Conservation (phyloP, 2,329 filamentous ascomycete genomes). For the Aaosphaeria arxii region DNA sequence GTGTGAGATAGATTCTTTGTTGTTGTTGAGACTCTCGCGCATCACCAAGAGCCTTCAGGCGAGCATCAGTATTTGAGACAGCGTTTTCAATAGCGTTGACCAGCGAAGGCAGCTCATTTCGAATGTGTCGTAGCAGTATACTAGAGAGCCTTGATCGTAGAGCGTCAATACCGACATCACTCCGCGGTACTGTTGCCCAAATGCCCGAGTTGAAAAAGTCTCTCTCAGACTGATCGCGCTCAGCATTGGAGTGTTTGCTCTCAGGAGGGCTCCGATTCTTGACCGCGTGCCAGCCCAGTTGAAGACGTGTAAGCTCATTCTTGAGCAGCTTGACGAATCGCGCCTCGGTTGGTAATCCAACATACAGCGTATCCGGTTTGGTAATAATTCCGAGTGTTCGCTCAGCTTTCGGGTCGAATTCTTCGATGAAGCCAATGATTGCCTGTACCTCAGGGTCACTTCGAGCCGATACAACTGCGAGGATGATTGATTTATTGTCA, state of each 20-base stretch:
- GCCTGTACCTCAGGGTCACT: conserved; percentile 41
- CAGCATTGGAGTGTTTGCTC: conserved; percentile 9
- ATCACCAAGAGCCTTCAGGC: conserved; percentile 15
- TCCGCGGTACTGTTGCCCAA: conserved; percentile 12
- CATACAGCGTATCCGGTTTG: conserved; percentile 38
- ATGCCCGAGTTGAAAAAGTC: conserved; percentile 19
- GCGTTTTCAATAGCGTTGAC: conserved; percentile 13
- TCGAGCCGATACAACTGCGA: conserved; percentile 44
- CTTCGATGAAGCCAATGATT: conserved; percentile 23
- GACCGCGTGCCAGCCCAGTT: conserved; percentile 39
- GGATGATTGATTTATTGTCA: conserved; percentile 44
- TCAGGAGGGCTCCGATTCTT: conserved; percentile 29
- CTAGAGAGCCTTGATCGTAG: conserved; percentile 24
- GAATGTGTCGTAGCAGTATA: conserved; percentile 32
- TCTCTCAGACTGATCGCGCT: conserved; percentile 23
- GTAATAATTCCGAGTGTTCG: conserved; percentile 47
- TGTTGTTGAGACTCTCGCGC: conserved; percentile 15
- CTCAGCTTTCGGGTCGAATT: conserved; percentile 29
- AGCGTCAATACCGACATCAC: conserved; percentile 27
- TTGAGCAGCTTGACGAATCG: conserved; percentile 23
- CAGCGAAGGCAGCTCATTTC: conserved; percentile 21
- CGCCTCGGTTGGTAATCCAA: conserved; percentile 20
- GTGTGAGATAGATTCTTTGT: conserved; percentile 19
- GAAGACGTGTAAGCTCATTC: conserved; percentile 29
- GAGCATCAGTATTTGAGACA: conserved; percentile 7